Evolutionary conservation across 352 stramenopile species (phyloP).

Genomic region (Phytophthora palmivora): DNA sequence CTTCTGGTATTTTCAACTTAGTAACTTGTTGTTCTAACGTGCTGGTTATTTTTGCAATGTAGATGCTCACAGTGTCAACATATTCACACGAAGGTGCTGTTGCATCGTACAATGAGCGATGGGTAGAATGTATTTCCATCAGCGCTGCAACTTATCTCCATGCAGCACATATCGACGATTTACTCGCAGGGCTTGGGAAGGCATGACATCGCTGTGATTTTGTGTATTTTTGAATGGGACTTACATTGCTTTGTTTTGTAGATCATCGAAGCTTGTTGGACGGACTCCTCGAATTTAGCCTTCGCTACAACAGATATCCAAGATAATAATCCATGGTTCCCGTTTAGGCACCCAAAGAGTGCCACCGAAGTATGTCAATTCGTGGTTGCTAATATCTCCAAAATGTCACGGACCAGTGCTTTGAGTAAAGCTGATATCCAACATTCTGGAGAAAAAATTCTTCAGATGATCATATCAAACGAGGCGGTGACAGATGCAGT

Average conservation of each 20-base stretch:
- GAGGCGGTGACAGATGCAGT: slow-evolving; percentile 2
- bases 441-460: slow-evolving; percentile 6
- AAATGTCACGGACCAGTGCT: slow-evolving; percentile 1
- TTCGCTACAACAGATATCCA: slow-evolving; percentile 3
- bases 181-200: slow-evolving; percentile 18
- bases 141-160: slow-evolving; percentile 31
- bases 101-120: slow-evolving; percentile 10
- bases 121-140: slow-evolving; percentile 13
- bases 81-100: neutral
- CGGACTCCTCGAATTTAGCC: neutral
- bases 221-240: neutral
- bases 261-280: slow-evolving; percentile 22
- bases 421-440: neutral
- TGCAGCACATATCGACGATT: slow-evolving; percentile 1
- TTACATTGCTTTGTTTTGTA: slow-evolving; percentile 3
- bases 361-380: slow-evolving; percentile 24
- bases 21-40: neutral
- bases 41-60: neutral
- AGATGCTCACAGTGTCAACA: slow-evolving; percentile 16
- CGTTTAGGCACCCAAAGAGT: slow-evolving; percentile 44
- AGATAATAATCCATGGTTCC: slow-evolving; percentile 46
- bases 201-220: slow-evolving; percentile 10
- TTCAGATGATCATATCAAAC: slow-evolving; percentile 25
- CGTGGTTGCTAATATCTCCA: slow-evolving; percentile 29
- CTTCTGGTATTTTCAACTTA: neutral